Base-by-base conservation (phyloP, 2,329 filamentous ascomycete species). In the Decorospora gaudefroyi region DNA sequence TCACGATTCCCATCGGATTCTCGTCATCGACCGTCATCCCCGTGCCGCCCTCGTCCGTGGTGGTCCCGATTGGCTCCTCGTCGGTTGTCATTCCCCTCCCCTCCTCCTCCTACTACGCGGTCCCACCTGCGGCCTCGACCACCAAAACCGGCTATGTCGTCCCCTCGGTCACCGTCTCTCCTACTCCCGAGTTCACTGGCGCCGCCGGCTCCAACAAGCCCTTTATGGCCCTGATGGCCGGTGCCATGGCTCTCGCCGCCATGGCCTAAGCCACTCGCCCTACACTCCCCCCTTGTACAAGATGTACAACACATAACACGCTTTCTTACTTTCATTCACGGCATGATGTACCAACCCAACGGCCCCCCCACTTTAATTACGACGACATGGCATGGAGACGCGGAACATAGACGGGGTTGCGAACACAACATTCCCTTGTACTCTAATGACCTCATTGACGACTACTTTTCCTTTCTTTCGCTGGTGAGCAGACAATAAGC, bases 121-220 rank as follows among this genome's bases (percentile, higher is more conserved):
- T 13, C 7, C 16, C 18, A 21, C 31, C 33, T 35, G 18, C 38
- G 30, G 34, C 48, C 10, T 44, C 54, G 35, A 13, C 9, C 22
- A 12, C 39, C 46, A 26, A 29, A 31, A 4, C 46, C 51, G 11
- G 42, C 41, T 16, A 36, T 44, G 8, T 33, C 42, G 30, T 34
- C 40, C 15, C 31, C 42, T 38, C 55, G 13, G 31, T 45, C 4
- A 46, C 54, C 23, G 38, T 46, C 6, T 41, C 46, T 10, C 37
- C 41, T 9, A 46, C 50, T 4, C 17, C 59, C 0, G 39, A 57
- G 51, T 64, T 46, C 55, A 63, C 59, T 46, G 61, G 61, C 27
- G 58, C 57, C 7, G 61, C 58, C n/a, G 35, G 25, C 37, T 39
- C 51, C 32, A 60, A 52, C 50, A 62, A 56, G 53, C 60, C 58